Conservation (phyloP, 108 stramenopile species). For the Skeletonema potamos region DNA sequence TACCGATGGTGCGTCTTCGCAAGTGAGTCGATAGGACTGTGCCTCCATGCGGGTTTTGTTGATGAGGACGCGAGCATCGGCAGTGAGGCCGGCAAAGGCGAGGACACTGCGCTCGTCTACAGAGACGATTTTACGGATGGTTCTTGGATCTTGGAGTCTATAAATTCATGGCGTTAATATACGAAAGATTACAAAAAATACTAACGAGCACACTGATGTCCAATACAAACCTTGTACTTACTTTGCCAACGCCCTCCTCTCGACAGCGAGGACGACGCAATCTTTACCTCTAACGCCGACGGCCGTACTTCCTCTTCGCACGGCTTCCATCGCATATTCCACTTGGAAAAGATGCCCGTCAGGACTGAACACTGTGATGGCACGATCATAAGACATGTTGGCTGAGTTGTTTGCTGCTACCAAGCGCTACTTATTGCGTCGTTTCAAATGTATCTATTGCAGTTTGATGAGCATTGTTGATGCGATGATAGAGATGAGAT, state of each 20-base stretch:
- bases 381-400: conserved; percentile 97
- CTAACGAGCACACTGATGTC: background rate
- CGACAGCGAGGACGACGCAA: conserved; percentile 98
- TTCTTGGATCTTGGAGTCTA: conserved; percentile 96
- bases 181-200: background rate
- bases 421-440: background rate
- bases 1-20: conserved; percentile 97
- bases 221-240: conserved; percentile 48
- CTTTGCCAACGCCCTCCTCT: conserved; percentile 97
- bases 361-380: conserved; percentile 99
- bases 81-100: conserved; percentile 99
- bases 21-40: conserved; percentile 98
- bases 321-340: conserved; percentile 99
- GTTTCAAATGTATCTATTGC: background rate
- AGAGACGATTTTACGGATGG: conserved; percentile 97
- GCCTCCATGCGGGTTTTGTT: conserved; percentile 94
- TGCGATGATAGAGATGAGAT: too few relatives aligned
- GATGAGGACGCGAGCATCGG: conserved; percentile 98
- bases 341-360: conserved; percentile 99
- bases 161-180: background rate
- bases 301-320: conserved; percentile 95
- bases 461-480: background rate
- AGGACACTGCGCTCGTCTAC: conserved; percentile 94
- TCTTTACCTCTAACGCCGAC: conserved; percentile 96
- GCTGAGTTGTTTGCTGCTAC: background rate